Evolutionary conservation across 208 protist genomes (phyloP).

Genomic region (Lotmaria passim): DNA sequence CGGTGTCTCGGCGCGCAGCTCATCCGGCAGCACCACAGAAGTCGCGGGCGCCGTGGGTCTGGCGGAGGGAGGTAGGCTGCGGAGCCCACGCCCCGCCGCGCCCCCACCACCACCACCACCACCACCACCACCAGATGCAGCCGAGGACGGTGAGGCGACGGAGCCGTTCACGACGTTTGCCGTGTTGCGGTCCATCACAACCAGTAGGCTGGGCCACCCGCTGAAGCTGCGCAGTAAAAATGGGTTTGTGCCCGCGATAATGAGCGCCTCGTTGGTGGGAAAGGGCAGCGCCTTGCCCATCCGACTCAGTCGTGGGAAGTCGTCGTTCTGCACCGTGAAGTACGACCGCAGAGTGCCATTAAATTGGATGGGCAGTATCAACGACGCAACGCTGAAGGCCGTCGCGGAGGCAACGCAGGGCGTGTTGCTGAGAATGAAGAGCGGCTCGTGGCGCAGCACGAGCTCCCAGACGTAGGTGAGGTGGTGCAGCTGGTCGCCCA

Average conservation of each 20-base stretch:
- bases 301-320: slow-evolving; percentile 60
- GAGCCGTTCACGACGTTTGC: slow-evolving; percentile 30
- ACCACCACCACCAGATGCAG: background rate
- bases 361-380: slow-evolving; percentile 78
- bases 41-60: background rate
- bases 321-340: slow-evolving; percentile 86
- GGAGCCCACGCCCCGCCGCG: background rate
- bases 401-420: slow-evolving; percentile 73
- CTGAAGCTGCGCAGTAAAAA: slow-evolving; percentile 83
- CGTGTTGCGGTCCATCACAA: slow-evolving; percentile 64
- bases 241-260: slow-evolving; percentile 83
- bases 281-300: slow-evolving; percentile 80
- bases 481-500: slow-evolving; percentile 72
- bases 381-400: slow-evolving; percentile 70
- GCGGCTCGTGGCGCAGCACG: slow-evolving; percentile 75
- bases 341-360: slow-evolving; percentile 71
- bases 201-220: slow-evolving; percentile 73
- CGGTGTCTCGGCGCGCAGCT: slow-evolving; percentile 8
- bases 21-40: slow-evolving; percentile 7
- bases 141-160: slow-evolving; percentile 13
- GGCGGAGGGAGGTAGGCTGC: background rate
- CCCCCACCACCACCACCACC: slow-evolving; percentile 6
- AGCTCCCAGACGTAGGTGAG: slow-evolving; percentile 87
- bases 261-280: slow-evolving; percentile 40
- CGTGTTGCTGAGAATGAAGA: slow-evolving; percentile 84